Evolutionary conservation across 2,329 filamentous ascomycete species (phyloP), one percentile per base, ranked within the genome.

Genomic region (Aspergillus sojae): DNA sequence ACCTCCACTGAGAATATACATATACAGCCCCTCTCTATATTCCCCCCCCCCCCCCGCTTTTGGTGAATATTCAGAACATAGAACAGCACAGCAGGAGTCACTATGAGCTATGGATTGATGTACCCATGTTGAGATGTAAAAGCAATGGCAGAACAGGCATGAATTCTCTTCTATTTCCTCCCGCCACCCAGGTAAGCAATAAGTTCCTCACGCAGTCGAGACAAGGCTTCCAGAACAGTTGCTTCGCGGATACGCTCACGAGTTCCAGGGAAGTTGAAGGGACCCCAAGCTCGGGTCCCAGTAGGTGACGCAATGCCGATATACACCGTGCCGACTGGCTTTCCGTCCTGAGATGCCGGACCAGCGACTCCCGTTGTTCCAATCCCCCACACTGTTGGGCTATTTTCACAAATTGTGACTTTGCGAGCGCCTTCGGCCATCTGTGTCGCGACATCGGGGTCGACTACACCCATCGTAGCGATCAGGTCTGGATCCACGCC

Each of bases 391-490:
- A 1, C 3, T 10, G 48, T 52, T 19, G 12, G 14, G 9, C 12
- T 52, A 26, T 19, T n/a, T 0, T 11, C 48, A n/a, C 14, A 30
- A 11, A 26, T n/a, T 19, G 48, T 52, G 48, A 3, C 6, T 5
- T 52, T 52, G 48, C 48, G 48, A 30, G 48, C 48, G 28, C 48
- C 48, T 11, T 28, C 28, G 7, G 48, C 48, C 48, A 52, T 52
- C 1, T 28, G 48, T 5, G 23, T 28, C 11, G 48, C 48, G 14
- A 52, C 48, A 4, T 10, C 0, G 1, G 48, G n/a, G 19, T 52
- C 10, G 0, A 52, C n/a, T 2, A 52, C 48, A 5, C 48, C 48
- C 48, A 19, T n/a, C 2, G 3, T 52, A 23, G 21, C 14, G 48
- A 52, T 52, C 23, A 52, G 26, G 3, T 19, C 14, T 28, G 14